Base-by-base conservation (phyloP, 163 green algal species). In the Scenedesmus sp. region DNA sequence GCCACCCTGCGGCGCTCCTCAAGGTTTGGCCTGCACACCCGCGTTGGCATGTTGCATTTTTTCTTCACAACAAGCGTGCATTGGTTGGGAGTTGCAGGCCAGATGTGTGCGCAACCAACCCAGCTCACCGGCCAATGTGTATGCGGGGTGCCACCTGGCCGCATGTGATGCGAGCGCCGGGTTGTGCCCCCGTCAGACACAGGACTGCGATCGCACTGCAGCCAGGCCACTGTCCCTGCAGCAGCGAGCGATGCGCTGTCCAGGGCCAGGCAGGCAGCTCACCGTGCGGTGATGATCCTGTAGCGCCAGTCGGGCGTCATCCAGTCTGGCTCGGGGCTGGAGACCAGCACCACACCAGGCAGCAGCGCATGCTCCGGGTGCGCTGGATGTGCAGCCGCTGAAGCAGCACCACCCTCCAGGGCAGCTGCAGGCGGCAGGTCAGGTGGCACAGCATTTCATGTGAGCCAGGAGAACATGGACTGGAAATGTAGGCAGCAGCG, bases 291-390 rank as follows among this genome's bases (percentile, higher is more conserved):
- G 4, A 87, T 16, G n/a, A 92, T 83, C 24, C 88, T 68, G 12
- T 43, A 56, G 53, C 88, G 81, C 88, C 81, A 85, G 53, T 92
- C 88, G 15, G 44, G 88, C 35, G 88, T 92, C 81, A 92, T 89
- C 88, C 88, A 92, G 6, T 80, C 70, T 2, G 88, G 88, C 81
- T 92, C 88, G 26, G 88, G 88, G 2, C 37, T 30, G 24, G 88
- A 92, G 15, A 92, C 24, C 6, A 92, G 59, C 68, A 76, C 88
- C n/a, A 78, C 59, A 22, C 49, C n/a, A 40, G 26, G 72, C 72
- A 81, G 46, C 2, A 76, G 42, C 22, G 42, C 80, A 61, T 86
- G 46, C 80, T 86, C 80, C 42, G 30, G 30, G 10, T 86, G 78
- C 6, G 22, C 78, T 18, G 53, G 35, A 15, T 84, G 35, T 26